phyloP scores from a whole-genome alignment of 257 asterid species.

The Paulownia fortunei region DNA sequence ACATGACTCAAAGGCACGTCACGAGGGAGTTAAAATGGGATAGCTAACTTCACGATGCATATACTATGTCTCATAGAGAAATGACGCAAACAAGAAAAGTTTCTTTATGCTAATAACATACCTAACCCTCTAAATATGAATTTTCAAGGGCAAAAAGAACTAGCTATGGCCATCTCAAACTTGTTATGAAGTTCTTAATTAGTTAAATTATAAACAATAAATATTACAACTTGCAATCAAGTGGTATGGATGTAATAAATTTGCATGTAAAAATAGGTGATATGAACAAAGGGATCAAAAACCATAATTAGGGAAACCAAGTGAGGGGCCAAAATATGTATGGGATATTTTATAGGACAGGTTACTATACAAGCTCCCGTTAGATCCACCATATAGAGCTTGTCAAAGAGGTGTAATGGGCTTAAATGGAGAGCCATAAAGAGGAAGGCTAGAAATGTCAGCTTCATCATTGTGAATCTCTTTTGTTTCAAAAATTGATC shows the following conservation, averaged over 20 bases:
- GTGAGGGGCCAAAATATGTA: not conserved
- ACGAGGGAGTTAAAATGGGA: not conserved
- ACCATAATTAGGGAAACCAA: not conserved
- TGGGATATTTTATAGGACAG: not conserved
- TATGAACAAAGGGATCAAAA: not conserved
- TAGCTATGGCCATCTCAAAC: not conserved
- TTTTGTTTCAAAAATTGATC: not conserved
- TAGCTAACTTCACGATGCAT: not conserved
- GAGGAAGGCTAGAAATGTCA: not conserved
- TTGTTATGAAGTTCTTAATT: not conserved
- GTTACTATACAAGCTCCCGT: not conserved
- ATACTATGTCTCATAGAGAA: not conserved
- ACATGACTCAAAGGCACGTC: not conserved
- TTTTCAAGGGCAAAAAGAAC: not conserved
- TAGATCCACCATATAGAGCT: not conserved
- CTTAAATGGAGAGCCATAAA: not conserved
- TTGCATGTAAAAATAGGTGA: not conserved
- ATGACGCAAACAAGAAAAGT: not conserved
- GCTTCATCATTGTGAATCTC: not conserved
- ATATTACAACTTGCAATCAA: not conserved
- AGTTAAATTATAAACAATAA: not conserved
- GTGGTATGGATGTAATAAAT: not conserved
- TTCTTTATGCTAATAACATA: not conserved
- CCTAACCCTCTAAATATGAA: not conserved
- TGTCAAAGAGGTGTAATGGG: not conserved